Evolutionary conservation across 2,329 filamentous ascomycete species (phyloP).

Genomic region (Lomentospora prolificans): DNA sequence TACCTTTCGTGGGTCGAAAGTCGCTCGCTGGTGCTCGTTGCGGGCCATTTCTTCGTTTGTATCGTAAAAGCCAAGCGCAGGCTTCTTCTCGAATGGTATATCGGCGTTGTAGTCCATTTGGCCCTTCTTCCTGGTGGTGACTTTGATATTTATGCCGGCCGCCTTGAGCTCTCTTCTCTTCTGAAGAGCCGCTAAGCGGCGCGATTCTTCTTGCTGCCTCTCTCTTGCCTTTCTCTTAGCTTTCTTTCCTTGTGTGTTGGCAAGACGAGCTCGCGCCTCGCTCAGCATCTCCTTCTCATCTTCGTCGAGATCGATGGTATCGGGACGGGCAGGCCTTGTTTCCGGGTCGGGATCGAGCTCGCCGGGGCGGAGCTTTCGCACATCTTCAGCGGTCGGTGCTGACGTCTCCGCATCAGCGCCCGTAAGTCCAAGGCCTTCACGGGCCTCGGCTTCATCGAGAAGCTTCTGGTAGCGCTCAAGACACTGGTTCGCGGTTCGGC

Average conservation of each 20-base stretch:
- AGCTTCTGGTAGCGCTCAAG: constrained; percentile 95
- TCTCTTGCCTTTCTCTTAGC: constrained; percentile 96
- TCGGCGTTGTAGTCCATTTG: constrained; percentile 99
- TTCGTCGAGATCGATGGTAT: constrained; percentile 96
- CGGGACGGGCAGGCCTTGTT: constrained; percentile 86
- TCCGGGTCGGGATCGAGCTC: constrained; percentile 97
- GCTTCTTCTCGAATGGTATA: constrained; percentile 92
- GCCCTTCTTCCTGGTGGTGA: constrained; percentile 81
- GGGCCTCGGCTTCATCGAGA: constrained; percentile 87
- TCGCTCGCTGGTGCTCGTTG: constrained; percentile 76
- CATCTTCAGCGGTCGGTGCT: constrained; percentile 86
- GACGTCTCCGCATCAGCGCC: constrained; percentile 78
- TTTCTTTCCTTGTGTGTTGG: constrained; percentile 98
- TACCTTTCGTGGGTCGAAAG: constrained; percentile 87
- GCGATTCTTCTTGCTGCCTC: constrained; percentile 87
- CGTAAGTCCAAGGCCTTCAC: constrained; percentile 74
- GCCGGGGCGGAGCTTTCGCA: constrained; percentile 76
- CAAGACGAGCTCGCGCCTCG: constrained; percentile 88
- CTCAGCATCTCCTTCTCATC: constrained; percentile 99
- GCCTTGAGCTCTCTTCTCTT: constrained; percentile 96
- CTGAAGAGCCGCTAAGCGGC: constrained; percentile 79
- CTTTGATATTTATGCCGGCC: constrained; percentile 96
- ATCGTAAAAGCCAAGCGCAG: constrained; percentile 84
- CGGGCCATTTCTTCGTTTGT: constrained; percentile 69
- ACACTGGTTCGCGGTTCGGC: constrained; percentile 92